Evolutionary conservation across 2,329 filamentous ascomycete genomes (phyloP).

Genomic region (Diaporthe caulivora): DNA sequence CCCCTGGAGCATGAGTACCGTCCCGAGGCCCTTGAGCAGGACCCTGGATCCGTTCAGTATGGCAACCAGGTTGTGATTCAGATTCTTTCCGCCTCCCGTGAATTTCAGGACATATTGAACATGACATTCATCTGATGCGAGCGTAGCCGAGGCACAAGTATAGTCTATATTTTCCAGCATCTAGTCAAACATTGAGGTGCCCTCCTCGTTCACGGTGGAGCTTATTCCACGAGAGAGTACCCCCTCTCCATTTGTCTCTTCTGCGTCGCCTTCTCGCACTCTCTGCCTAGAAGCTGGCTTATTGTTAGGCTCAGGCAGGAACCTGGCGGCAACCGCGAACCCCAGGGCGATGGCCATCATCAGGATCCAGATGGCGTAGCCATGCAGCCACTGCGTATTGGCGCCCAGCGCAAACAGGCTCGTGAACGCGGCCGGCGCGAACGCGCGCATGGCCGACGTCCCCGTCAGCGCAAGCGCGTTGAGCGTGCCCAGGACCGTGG

Average conservation of each 20-base stretch:
- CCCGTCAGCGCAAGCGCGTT: conserved; percentile 77
- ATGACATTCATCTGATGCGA: neutral
- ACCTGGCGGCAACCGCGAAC: conserved; percentile 49
- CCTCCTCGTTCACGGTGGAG: neutral
- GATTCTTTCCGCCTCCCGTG: too few species aligned
- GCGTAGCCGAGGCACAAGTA: neutral
- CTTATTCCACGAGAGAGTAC: neutral
- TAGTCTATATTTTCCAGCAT: neutral
- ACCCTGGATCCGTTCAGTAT: neutral
- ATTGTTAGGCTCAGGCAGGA: conserved; percentile 52
- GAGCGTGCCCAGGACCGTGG: conserved; percentile 74
- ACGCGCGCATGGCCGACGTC: conserved; percentile 70
- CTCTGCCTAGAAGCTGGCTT: neutral
- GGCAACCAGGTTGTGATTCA: neutral
- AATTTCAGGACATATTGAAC: neutral
- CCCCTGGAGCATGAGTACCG: neutral
- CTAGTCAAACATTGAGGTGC: neutral
- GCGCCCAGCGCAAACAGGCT: conserved; percentile 78
- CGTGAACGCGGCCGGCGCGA: conserved; percentile 75
- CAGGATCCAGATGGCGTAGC: conserved; percentile 76
- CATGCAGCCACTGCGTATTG: conserved; percentile 69
- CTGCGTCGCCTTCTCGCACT: neutral
- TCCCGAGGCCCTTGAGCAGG: neutral
- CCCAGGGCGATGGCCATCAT: conserved; percentile 55
- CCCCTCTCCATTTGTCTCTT: neutral